Evolutionary conservation across 495 filamentous ascomycete genomes (phyloP).

Genomic region (Gamarada debralockiae): DNA sequence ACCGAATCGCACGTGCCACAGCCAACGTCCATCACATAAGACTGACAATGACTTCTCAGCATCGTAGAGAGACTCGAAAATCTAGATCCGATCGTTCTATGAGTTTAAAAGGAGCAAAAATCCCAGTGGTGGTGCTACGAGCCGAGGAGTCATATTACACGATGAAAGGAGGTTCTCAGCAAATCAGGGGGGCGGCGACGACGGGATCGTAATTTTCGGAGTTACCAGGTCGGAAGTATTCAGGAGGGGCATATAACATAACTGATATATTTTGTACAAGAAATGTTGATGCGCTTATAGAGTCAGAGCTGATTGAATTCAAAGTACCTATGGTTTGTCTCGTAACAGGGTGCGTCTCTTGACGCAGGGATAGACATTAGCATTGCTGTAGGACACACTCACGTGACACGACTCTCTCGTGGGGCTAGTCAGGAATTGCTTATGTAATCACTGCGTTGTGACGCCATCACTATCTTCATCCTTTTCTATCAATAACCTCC

Average conservation of each 20-base stretch:
- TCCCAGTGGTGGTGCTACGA: background rate
- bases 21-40: too few relatives aligned
- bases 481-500: too few relatives aligned
- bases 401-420: too few relatives aligned
- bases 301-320: conserved; percentile 11
- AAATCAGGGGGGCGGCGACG: conserved; percentile 12
- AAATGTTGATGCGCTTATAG: conserved; percentile 10
- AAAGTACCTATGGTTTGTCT: too few relatives aligned
- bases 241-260: conserved; percentile 8
- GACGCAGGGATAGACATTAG: too few relatives aligned
- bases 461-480: too few relatives aligned
- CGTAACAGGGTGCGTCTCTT: too few relatives aligned
- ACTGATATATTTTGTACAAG: conserved; percentile 12
- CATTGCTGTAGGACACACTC: too few relatives aligned
- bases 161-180: conserved; percentile 5
- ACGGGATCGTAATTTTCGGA: conserved; percentile 16
- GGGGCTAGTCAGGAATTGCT: too few relatives aligned
- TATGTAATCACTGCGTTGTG: too few relatives aligned
- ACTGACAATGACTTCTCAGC: conserved; percentile 7
- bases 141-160: conserved; percentile 2
- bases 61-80: conserved; percentile 5
- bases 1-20: too few relatives aligned
- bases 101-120: conserved; percentile 2
- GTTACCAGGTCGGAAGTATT: conserved; percentile 7
- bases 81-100: conserved; percentile 4